Evolutionary conservation across 2,329 filamentous ascomycete species (phyloP), one percentile per base, ranked within the genome.

Genomic region (Amphichorda felina): DNA sequence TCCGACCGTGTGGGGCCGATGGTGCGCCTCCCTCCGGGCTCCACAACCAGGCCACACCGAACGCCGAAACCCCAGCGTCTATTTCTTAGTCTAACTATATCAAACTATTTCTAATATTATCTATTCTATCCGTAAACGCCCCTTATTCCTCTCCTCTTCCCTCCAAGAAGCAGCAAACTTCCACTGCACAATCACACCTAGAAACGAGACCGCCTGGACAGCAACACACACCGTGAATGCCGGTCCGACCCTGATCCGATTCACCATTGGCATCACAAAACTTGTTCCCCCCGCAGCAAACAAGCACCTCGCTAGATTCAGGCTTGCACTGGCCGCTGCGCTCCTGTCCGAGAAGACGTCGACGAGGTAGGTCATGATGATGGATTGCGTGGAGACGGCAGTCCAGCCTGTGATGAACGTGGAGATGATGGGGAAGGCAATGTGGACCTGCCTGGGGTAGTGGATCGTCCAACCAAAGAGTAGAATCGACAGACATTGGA

Each of bases 401-500:
- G 67, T 59, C 67, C 66, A 71, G 4, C 70, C 68, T 0, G 63
- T 64, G 26, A 71, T 51, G 36, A 73, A 72, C 0, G 64, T 66
- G 0, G 62, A 60, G 1, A 66, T 46, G 22, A 73, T 64, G 0
- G 69, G 67, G 0, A 67, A 51, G 0, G 65, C 61, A 14, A 72
- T 66, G 31, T 63, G 64, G 0, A 69, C 58, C 1, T 42, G 41
- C 0, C 54, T 34, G 0, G 51, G 41, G 35, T 61, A 64, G 11
- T 69, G 53, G 7, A 70, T 59, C 0, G 63, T 66, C 69, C 70
- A 74, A 24, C 70, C 69, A 33, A 72, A 73, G 16, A 63, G 42
- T 2, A 70, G 31, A 13, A 70, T 57, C 0, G 68, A 64, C 0
- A 59, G 33, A 30, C 61, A 64, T 38, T 72, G 64, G 0, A 67